Conservation (phyloP, 306 rosid genomes). For the Heteromeles arbutifolia region DNA sequence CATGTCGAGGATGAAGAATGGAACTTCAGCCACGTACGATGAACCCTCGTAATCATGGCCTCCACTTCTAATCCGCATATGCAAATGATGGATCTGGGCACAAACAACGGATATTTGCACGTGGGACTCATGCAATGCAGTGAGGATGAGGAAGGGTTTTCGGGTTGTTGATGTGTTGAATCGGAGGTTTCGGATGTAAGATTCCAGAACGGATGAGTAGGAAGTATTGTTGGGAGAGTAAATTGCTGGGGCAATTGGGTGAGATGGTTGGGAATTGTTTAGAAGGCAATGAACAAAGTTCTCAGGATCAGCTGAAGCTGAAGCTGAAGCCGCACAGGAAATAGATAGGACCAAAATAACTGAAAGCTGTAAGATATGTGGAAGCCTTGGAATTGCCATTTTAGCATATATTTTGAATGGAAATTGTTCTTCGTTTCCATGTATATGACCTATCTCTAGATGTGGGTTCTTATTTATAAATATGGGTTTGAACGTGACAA, state of each 20-base stretch:
- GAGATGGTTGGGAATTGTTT: slow-evolving; percentile 32
- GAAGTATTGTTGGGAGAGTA: slow-evolving; percentile 38
- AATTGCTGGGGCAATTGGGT: slow-evolving; percentile 46
- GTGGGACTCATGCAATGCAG: slow-evolving; percentile 54
- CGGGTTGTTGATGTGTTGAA: slow-evolving; percentile 47
- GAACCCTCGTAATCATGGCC: slow-evolving; percentile 67
- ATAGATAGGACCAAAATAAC: background rate
- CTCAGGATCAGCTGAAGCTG: slow-evolving; percentile 13
- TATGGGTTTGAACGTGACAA: slow-evolving; percentile 35
- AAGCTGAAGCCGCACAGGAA: slow-evolving; percentile 7
- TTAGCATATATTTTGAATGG: background rate
- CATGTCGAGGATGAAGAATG: slow-evolving; percentile 66
- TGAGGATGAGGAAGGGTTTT: slow-evolving; percentile 50
- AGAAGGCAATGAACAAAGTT: slow-evolving; percentile 43
- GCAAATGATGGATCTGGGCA: slow-evolving; percentile 40
- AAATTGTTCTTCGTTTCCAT: too few species aligned
- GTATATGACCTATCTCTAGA: too few species aligned
- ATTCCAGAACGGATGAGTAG: slow-evolving; percentile 41
- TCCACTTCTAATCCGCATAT: slow-evolving; percentile 61
- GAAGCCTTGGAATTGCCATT: background rate
- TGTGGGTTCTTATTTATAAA: too few species aligned
- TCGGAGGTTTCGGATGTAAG: slow-evolving; percentile 50
- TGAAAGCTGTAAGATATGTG: background rate
- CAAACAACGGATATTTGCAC: slow-evolving; percentile 42
- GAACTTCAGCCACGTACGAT: slow-evolving; percentile 42